A percentile compares a stretch with the other conserved stretches of the same genome.
phyloP scores from a whole-genome alignment of 2,329 filamentous ascomycete species.

The Clonostachys sp. region DNA sequence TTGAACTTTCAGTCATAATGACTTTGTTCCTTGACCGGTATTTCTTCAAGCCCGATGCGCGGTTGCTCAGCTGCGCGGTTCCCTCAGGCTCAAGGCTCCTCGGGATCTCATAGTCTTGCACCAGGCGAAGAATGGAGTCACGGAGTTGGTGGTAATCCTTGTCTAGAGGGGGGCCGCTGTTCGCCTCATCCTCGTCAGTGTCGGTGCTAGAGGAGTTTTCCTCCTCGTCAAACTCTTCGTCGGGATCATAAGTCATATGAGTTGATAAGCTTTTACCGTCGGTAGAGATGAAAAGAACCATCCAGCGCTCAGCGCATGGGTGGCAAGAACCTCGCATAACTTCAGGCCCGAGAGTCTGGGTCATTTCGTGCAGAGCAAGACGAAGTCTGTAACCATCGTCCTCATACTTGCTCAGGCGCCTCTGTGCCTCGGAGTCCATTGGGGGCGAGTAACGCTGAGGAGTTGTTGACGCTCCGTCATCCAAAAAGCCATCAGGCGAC shows the following conservation, averaged over 20 bases:
- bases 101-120: constrained; percentile 78
- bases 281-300: constrained; percentile 71
- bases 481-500: constrained; percentile 58
- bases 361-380: constrained; percentile 67
- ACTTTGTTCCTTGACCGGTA: constrained; percentile 57
- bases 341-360: constrained; percentile 58
- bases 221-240: constrained; percentile 63
- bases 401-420: constrained; percentile 47
- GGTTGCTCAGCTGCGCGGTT: constrained; percentile 65
- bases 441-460: constrained; percentile 52
- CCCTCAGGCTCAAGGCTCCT: constrained; percentile 57
- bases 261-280: constrained; percentile 67
- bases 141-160: constrained; percentile 79
- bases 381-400: constrained; percentile 63
- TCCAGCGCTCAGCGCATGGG: constrained; percentile 79
- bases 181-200: constrained; percentile 57
- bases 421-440: constrained; percentile 35
- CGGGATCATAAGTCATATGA: constrained; percentile 67
- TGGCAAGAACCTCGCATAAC: constrained; percentile 65
- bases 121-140: constrained; percentile 73
- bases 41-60: constrained; percentile 56
- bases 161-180: constrained; percentile 59
- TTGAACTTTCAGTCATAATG: constrained; percentile 43
- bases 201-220: constrained; percentile 56
- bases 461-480: constrained; percentile 44